phyloP scores from a whole-genome alignment of 345 rosid species.

The Arabidopsis arenosa region DNA sequence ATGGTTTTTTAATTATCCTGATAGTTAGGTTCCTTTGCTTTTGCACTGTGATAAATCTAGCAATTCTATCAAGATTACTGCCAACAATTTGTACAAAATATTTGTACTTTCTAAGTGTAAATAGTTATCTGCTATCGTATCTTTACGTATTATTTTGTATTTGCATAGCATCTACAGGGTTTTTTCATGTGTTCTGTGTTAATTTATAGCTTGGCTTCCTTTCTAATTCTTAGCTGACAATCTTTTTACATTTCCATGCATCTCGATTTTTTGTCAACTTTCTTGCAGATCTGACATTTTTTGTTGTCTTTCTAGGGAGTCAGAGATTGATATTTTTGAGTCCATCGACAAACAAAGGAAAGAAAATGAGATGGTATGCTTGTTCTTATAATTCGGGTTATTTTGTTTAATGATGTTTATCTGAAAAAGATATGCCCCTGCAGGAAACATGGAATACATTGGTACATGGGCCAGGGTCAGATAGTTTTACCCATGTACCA shows the following conservation, averaged over 20 bases:
- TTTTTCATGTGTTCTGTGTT: not conserved
- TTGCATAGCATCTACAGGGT: not conserved
- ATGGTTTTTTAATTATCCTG: slow-evolving; percentile 5
- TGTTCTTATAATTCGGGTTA: not conserved
- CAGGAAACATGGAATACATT: slow-evolving; percentile 79
- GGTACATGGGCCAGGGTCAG: slow-evolving; percentile 53
- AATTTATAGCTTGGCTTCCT: not conserved
- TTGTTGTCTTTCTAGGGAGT: slow-evolving; percentile 59
- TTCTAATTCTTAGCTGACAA: not conserved
- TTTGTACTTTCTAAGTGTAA: not conserved
- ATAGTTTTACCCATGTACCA: slow-evolving; percentile 51
- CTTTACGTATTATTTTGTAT: slow-evolving; percentile 1
- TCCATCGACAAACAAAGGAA: slow-evolving; percentile 75
- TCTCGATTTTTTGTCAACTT: slow-evolving; percentile 11
- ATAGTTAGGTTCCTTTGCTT: slow-evolving; percentile 11
- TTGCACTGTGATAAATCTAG: slow-evolving; percentile 2
- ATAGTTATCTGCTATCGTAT: not conserved
- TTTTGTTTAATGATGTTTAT: slow-evolving; percentile 20
- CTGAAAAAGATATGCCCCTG: slow-evolving; percentile 38
- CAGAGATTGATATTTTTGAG: slow-evolving; percentile 92
- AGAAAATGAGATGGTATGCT: slow-evolving; percentile 75
- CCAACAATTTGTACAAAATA: slow-evolving; percentile 1
- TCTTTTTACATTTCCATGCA: slow-evolving; percentile 12
- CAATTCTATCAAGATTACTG: not conserved
- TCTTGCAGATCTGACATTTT: slow-evolving; percentile 23